These are phyloP conservation scores for Rhinocladiella mackenziei DNA, from an alignment of 2,329 filamentous ascomycete genomes.

Conservation along the genomic window DNA sequence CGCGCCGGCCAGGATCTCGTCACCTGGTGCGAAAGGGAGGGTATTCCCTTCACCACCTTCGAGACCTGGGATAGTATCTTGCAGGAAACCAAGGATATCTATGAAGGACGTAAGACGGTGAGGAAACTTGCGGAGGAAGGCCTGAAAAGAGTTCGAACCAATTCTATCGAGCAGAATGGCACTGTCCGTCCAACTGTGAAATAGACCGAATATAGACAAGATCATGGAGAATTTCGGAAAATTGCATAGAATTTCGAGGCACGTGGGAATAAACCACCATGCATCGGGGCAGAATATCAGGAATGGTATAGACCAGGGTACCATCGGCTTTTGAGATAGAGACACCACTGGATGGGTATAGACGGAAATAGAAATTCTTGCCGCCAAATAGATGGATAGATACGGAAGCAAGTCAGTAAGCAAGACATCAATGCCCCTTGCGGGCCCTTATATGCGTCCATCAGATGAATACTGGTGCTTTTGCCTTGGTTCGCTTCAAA, in stretches of 20 bases:
- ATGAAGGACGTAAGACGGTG: constrained; percentile 66
- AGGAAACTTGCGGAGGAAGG: constrained; percentile 59
- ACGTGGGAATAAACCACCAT: no score
- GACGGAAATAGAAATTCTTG: neutral
- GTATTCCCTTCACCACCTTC: constrained; percentile 84
- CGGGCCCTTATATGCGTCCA: no score
- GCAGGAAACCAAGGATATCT: constrained; percentile 69
- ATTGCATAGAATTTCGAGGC: no score
- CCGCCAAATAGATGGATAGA: no score
- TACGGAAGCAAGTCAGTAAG: no score
- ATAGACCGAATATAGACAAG: neutral
- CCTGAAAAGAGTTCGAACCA: constrained; percentile 25
- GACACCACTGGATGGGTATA: neutral
- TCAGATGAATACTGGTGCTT: no score
- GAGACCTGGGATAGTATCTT: constrained; percentile 78
- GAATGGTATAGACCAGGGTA: neutral
- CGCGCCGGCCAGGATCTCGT: constrained; percentile 89
- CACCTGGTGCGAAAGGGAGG: constrained; percentile 76
- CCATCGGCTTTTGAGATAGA: neutral
- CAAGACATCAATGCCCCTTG: constrained; percentile 5
- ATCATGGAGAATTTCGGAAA: neutral
- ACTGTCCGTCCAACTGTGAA: constrained; percentile 14
- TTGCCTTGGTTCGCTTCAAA: no score
- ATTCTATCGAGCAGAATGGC: constrained; percentile 24
- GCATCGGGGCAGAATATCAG: neutral